These are phyloP conservation scores for Coemansia sp. DNA, from an alignment of 192 early-diverging fungal genomes.

Conservation along the genomic window DNA sequence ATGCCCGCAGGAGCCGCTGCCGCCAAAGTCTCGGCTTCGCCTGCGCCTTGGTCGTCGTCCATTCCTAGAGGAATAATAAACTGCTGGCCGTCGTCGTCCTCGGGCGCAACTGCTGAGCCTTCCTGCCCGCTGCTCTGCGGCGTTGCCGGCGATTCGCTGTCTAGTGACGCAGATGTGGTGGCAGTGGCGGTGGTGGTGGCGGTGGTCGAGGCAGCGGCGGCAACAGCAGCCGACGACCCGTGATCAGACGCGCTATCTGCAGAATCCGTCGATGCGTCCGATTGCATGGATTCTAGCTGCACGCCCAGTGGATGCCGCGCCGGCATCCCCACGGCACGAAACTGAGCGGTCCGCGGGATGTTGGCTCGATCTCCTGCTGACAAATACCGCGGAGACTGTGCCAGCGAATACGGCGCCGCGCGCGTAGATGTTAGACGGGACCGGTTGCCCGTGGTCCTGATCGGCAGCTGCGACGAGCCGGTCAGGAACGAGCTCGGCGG, in stretches of 20 bases:
- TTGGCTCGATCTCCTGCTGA: slow-evolving; percentile 21
- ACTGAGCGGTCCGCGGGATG: slow-evolving; percentile 48
- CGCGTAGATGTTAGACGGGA: slow-evolving; percentile 13
- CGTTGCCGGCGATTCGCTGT: not conserved
- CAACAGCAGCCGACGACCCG: not conserved
- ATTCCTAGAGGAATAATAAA: slow-evolving; percentile 19
- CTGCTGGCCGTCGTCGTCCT: slow-evolving; percentile 10
- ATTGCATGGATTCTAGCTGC: slow-evolving; percentile 33
- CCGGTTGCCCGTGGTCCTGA: slow-evolving; percentile 7
- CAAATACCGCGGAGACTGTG: slow-evolving; percentile 8
- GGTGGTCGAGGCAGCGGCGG: not conserved
- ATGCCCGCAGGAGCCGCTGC: slow-evolving; percentile 1
- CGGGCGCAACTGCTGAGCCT: slow-evolving; percentile 6
- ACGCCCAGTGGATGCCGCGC: slow-evolving; percentile 47
- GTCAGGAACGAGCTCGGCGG: slow-evolving; percentile 11
- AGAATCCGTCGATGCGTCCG: slow-evolving; percentile 33
- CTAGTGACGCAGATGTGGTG: slow-evolving; percentile 1
- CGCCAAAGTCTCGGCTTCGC: not conserved
- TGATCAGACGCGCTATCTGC: slow-evolving; percentile 13
- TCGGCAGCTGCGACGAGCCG: slow-evolving; percentile 25
- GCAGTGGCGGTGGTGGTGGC: not conserved
- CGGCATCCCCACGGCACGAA: slow-evolving; percentile 41
- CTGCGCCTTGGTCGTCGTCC: not conserved
- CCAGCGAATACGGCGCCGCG: slow-evolving; percentile 22
- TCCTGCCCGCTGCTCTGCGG: slow-evolving; percentile 6